phyloP scores from a whole-genome alignment of 2,329 filamentous ascomycete species.

The Atkinsonella texensis region DNA sequence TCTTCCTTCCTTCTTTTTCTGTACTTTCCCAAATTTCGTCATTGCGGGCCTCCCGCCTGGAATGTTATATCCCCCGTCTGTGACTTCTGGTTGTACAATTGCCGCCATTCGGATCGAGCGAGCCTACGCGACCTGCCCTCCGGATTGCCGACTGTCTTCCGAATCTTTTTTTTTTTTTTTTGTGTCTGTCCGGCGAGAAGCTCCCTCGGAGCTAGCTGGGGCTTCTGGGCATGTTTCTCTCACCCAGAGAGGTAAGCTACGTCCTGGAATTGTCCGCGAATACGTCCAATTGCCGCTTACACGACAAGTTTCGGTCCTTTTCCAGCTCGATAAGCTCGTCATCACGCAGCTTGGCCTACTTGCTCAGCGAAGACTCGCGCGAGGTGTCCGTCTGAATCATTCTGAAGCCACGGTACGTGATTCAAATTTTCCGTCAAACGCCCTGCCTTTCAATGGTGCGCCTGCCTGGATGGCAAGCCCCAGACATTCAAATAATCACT shows the following conservation, averaged over 20 bases:
- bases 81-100: neutral
- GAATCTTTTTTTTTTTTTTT: too few relatives aligned
- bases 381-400: slow-evolving; percentile 83
- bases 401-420: slow-evolving; percentile 63
- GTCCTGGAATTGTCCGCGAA: too few relatives aligned
- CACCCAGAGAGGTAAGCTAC: slow-evolving; percentile 5
- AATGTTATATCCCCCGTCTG: neutral
- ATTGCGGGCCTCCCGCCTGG: neutral
- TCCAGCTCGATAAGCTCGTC: slow-evolving; percentile 89
- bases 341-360: slow-evolving; percentile 81
- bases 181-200: neutral
- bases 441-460: too few relatives aligned
- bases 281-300: neutral
- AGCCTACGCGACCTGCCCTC: neutral
- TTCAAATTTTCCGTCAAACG: too few relatives aligned
- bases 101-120: neutral
- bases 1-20: too few relatives aligned
- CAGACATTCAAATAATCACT: too few relatives aligned
- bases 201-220: neutral
- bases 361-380: slow-evolving; percentile 75
- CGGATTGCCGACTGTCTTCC: too few relatives aligned
- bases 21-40: too few relatives aligned
- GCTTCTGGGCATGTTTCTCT: slow-evolving; percentile 1
- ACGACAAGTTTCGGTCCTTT: neutral
- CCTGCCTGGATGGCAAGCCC: too few relatives aligned